Conservation (phyloP, 495 filamentous ascomycete genomes). For the Penicillium angulare region DNA sequence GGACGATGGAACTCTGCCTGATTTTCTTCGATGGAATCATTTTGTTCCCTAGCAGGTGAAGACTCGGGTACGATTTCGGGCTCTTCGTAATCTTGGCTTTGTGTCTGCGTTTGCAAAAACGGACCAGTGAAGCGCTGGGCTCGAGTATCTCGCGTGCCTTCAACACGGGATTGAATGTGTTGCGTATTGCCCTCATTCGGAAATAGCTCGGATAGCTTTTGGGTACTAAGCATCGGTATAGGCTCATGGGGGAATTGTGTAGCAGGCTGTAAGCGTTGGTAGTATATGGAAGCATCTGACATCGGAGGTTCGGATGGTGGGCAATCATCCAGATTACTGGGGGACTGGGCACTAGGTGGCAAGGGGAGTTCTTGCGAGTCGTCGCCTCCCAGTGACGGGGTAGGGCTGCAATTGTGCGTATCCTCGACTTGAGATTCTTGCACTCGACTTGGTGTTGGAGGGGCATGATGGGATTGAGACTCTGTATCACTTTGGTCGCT, state of each 20-base stretch:
- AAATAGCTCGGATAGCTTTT: constrained; percentile 44
- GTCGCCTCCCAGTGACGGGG: constrained; percentile 11
- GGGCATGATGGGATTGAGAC: constrained; percentile 10
- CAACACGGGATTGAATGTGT: background rate
- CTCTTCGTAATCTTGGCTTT: constrained; percentile 26
- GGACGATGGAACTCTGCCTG: constrained; percentile 20
- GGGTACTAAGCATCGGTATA: constrained; percentile 42
- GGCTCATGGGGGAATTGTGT: constrained; percentile 47
- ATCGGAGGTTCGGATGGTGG: constrained; percentile 29
- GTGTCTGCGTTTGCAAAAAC: constrained; percentile 23
- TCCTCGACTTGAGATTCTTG: background rate
- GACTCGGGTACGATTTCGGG: constrained; percentile 45
- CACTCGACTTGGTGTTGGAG: constrained; percentile 12
- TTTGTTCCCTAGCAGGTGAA: constrained; percentile 29
- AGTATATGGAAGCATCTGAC: constrained; percentile 42
- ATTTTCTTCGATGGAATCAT: constrained; percentile 6
- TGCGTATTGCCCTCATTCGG: constrained; percentile 30
- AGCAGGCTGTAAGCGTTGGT: constrained; percentile 36
- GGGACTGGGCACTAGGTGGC: constrained; percentile 14
- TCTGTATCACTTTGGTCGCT: constrained; percentile 35
- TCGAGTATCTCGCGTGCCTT: background rate
- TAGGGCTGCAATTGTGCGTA: background rate
- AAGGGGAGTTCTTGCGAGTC: constrained; percentile 40
- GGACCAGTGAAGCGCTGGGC: constrained; percentile 4
- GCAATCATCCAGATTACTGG: constrained; percentile 6